phyloP scores from a whole-genome alignment of 179 eudicot species.

The Corrigiola litoralis region DNA sequence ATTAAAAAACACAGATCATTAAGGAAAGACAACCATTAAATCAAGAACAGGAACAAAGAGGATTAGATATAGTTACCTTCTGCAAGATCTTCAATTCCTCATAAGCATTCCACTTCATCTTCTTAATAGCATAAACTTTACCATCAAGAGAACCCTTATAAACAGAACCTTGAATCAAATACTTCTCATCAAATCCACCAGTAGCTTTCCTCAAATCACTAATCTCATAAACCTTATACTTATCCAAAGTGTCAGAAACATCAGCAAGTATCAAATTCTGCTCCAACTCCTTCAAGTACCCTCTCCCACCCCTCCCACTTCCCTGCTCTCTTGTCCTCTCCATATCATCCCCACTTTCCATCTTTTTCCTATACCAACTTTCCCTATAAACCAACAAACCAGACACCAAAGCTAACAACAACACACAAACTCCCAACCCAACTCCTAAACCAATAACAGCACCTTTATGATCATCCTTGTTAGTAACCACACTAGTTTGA shows the following conservation, averaged over 20 bases:
- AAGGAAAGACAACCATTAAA: too few species aligned
- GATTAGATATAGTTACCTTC: slow-evolving; percentile 43
- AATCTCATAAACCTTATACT: slow-evolving; percentile 70
- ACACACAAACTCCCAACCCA: slow-evolving; percentile 62
- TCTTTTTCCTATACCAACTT: slow-evolving; percentile 21
- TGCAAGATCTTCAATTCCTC: slow-evolving; percentile 90
- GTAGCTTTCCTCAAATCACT: slow-evolving; percentile 65
- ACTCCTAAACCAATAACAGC: slow-evolving; percentile 47
- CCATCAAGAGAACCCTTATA: slow-evolving; percentile 72
- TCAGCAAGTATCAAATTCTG: slow-evolving; percentile 58
- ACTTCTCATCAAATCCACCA: slow-evolving; percentile 55
- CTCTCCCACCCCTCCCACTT: slow-evolving; percentile 20
- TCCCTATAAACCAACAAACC: slow-evolving; percentile 45
- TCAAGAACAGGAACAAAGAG: background rate
- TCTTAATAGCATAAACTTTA: slow-evolving; percentile 64
- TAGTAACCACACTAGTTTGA: background rate
- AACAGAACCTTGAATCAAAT: slow-evolving; percentile 72
- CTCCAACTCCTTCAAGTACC: slow-evolving; percentile 29
- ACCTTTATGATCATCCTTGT: slow-evolving; percentile 30
- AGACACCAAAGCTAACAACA: slow-evolving; percentile 36
- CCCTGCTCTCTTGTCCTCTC: slow-evolving; percentile 22
- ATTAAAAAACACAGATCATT: background rate
- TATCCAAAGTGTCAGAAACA: slow-evolving; percentile 86
- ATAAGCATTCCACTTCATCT: slow-evolving; percentile 95
- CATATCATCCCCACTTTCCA: background rate